phyloP scores from a whole-genome alignment of 1,139 yeast species.

The Saccharomyces hybrid region DNA sequence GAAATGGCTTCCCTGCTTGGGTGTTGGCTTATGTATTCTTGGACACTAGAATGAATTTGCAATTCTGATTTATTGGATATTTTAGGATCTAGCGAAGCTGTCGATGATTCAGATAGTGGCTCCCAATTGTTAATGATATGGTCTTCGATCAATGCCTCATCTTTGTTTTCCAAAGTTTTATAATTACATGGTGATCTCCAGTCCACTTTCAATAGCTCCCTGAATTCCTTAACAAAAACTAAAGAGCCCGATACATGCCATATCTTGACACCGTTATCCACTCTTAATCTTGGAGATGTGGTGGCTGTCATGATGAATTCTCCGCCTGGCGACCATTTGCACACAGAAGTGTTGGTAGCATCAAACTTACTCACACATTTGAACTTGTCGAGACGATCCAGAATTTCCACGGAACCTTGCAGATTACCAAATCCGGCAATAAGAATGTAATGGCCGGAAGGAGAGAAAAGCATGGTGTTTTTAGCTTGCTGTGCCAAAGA shows the following conservation, averaged over 20 bases:
- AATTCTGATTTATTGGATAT: constrained; percentile 19
- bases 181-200: constrained; percentile 62
- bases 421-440: constrained; percentile 98
- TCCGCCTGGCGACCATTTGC: constrained; percentile 99
- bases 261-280: constrained; percentile 87
- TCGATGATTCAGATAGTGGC: constrained; percentile 52
- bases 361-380: constrained; percentile 72
- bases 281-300: constrained; percentile 92
- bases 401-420: constrained; percentile 92
- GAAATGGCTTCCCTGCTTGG: constrained; percentile 31
- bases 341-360: constrained; percentile 89
- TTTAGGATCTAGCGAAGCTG: constrained; percentile 34
- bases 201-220: constrained; percentile 69
- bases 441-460: constrained; percentile 83
- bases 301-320: constrained; percentile 90
- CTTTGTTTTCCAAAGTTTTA: constrained; percentile 14
- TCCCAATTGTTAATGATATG: constrained; percentile 25
- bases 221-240: constrained; percentile 68
- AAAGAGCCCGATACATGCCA: constrained; percentile 91
- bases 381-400: constrained; percentile 87
- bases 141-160: constrained; percentile 5
- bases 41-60: constrained; percentile 58
- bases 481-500: constrained; percentile 82
- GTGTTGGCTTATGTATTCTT: constrained; percentile 46
- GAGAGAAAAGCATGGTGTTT: constrained; percentile 86